Percentiles rank a stretch among this genome's conserved stretches.
These are phyloP conservation scores for Capsicum baccatum DNA, from an alignment of 257 asterid genomes.

Conservation along the genomic window DNA sequence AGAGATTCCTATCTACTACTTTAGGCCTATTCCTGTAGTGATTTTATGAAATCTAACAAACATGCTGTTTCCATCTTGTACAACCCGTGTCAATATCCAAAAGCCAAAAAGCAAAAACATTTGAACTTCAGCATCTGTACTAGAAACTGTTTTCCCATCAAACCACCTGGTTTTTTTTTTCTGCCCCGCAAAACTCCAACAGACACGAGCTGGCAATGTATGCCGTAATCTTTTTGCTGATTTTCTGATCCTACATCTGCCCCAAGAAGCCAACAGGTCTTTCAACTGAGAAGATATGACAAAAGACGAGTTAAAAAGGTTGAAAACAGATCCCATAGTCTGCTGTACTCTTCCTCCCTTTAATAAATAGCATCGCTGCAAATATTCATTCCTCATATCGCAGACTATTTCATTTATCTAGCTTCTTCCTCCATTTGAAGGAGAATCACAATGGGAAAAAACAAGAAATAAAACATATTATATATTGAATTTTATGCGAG, in stretches of 20 bases:
- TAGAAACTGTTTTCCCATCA: not conserved
- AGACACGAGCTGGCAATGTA: not conserved
- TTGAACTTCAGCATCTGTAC: conserved; percentile 10
- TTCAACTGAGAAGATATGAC: not conserved
- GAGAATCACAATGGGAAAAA: not conserved
- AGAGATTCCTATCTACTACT: not conserved
- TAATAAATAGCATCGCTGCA: conserved; percentile 20
- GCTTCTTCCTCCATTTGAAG: not conserved
- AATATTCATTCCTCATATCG: conserved; percentile 18
- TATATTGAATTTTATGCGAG: not conserved
- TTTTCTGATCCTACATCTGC: not conserved
- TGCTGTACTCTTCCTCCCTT: not conserved
- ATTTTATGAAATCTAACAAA: conserved; percentile 16
- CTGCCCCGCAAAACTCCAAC: not conserved
- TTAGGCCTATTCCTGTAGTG: not conserved
- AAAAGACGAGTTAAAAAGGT: not conserved
- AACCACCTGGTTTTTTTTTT: not conserved
- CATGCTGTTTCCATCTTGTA: conserved; percentile 18
- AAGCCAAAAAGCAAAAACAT: not conserved
- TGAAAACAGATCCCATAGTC: not conserved
- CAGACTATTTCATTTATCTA: not conserved
- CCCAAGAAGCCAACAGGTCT: not conserved
- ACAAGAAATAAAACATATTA: not conserved
- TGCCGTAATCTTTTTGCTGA: not conserved
- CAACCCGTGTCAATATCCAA: not conserved